Conservation (phyloP, 495 filamentous ascomycete genomes). For the Lasiosphaeriaceae sp. region DNA sequence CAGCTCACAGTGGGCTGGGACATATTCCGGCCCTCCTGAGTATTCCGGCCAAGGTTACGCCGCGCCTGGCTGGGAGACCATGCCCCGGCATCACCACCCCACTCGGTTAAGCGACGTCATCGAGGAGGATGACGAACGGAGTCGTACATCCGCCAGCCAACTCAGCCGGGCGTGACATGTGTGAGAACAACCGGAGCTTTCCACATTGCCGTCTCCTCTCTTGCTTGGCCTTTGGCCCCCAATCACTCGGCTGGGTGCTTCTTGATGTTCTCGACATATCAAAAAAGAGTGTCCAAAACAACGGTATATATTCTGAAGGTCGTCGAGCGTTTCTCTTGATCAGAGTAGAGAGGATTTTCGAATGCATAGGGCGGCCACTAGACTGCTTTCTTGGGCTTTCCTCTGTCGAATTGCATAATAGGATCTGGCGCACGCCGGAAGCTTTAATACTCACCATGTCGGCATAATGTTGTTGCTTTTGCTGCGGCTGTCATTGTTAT, state of each 20-base stretch:
- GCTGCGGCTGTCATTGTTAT: too few species aligned
- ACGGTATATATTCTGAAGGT: neutral
- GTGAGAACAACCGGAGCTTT: too few species aligned
- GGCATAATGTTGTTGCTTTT: too few species aligned
- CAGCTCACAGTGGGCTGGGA: conserved; percentile 29
- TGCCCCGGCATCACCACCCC: conserved; percentile 90
- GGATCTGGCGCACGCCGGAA: too few species aligned
- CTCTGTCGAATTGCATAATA: too few species aligned
- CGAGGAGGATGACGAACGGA: conserved; percentile 77
- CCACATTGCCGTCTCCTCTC: too few species aligned
- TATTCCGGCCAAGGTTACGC: conserved; percentile 62
- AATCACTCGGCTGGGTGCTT: too few species aligned
- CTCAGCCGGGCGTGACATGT: conserved; percentile 41
- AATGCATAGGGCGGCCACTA: neutral
- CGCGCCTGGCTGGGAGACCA: conserved; percentile 67
- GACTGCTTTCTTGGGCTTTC: neutral
- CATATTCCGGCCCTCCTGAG: conserved; percentile 33
- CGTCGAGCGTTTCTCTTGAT: too few species aligned
- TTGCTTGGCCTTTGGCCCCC: too few species aligned
- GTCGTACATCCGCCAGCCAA: conserved; percentile 52
- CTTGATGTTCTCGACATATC: too few species aligned
- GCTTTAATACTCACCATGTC: too few species aligned
- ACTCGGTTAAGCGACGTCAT: conserved; percentile 92
- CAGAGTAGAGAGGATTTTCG: too few species aligned
- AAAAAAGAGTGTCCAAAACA: neutral